Evolutionary conservation across 2,329 filamentous ascomycete genomes (phyloP).

Genomic region (Fusarium sp.): DNA sequence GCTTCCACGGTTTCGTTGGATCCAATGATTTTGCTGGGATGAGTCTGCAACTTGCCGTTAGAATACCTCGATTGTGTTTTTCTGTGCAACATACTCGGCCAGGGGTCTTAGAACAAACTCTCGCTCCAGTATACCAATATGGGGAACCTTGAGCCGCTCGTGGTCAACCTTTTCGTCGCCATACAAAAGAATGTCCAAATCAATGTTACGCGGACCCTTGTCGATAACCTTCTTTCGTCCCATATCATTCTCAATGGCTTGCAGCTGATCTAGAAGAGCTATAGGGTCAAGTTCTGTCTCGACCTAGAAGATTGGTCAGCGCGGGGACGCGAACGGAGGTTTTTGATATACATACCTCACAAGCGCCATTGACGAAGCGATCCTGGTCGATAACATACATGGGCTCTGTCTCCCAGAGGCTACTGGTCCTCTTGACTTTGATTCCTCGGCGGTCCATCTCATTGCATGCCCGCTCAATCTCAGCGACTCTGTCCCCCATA

Average conservation of each 20-base stretch:
- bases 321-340: background rate
- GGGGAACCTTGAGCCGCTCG: conserved; percentile 84
- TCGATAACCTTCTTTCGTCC: conserved; percentile 87
- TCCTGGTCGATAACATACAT: conserved; percentile 97
- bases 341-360: conserved; percentile 73
- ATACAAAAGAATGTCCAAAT: conserved; percentile 92
- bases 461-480: conserved; percentile 86
- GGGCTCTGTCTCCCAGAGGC: conserved; percentile 91
- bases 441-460: conserved; percentile 82
- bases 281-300: conserved; percentile 82
- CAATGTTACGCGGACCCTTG: conserved; percentile 94
- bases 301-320: conserved; percentile 65
- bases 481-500: conserved; percentile 83
- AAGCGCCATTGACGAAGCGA: conserved; percentile 90
- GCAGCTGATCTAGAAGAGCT: conserved; percentile 81
- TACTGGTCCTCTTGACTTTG: conserved; percentile 81
- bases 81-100: conserved; percentile 69
- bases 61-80: background rate
- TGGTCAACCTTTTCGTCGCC: conserved; percentile 73
- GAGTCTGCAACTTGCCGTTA: conserved; percentile 55
- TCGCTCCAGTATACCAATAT: conserved; percentile 85
- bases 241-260: conserved; percentile 83
- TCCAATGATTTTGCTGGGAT: conserved; percentile 67
- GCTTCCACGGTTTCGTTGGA: conserved; percentile 67
- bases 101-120: conserved; percentile 94